phyloP scores from a whole-genome alignment of 495 filamentous ascomycete genomes.

The Penicillium samsonianum region DNA sequence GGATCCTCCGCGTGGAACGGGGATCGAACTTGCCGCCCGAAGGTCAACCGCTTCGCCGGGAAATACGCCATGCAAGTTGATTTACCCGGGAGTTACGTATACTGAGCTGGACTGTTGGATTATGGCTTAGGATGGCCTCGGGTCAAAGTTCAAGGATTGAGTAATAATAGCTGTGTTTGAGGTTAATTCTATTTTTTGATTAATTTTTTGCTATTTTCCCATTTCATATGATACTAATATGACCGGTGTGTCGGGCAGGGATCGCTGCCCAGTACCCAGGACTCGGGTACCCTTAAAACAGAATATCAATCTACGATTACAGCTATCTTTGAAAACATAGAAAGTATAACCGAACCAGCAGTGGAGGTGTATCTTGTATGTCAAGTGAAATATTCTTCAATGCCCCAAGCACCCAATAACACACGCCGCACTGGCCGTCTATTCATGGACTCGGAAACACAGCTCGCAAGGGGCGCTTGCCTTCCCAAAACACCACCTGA shows the following conservation, averaged over 20 bases:
- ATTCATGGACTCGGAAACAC: slow-evolving; percentile 3
- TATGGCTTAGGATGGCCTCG: background rate
- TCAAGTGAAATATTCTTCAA: background rate
- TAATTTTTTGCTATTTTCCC: background rate
- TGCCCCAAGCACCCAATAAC: slow-evolving; percentile 10
- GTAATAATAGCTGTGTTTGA: background rate
- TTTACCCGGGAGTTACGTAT: slow-evolving; percentile 10
- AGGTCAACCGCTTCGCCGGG: slow-evolving; percentile 18
- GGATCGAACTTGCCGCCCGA: slow-evolving; percentile 14
- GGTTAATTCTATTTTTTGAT: background rate
- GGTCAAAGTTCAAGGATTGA: background rate
- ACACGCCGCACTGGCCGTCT: slow-evolving; percentile 6
- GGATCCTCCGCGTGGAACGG: slow-evolving; percentile 13
- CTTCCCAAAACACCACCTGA: background rate
- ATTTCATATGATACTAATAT: background rate
- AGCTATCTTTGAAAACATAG: too few relatives aligned
- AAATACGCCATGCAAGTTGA: slow-evolving; percentile 12
- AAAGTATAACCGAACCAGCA: background rate
- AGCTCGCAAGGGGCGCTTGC: slow-evolving; percentile 6
- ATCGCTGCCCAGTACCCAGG: slow-evolving; percentile 18
- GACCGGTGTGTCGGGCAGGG: slow-evolving; percentile 7
- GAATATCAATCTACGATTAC: background rate
- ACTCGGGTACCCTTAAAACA: slow-evolving; percentile 16
- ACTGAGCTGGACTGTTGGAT: background rate
- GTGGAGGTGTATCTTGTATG: background rate